Percentiles rank a stretch among this genome's conserved stretches.
These are phyloP conservation scores for Penicillium sp. DNA, from an alignment of 2,329 filamentous ascomycete genomes.

Conservation along the genomic window DNA sequence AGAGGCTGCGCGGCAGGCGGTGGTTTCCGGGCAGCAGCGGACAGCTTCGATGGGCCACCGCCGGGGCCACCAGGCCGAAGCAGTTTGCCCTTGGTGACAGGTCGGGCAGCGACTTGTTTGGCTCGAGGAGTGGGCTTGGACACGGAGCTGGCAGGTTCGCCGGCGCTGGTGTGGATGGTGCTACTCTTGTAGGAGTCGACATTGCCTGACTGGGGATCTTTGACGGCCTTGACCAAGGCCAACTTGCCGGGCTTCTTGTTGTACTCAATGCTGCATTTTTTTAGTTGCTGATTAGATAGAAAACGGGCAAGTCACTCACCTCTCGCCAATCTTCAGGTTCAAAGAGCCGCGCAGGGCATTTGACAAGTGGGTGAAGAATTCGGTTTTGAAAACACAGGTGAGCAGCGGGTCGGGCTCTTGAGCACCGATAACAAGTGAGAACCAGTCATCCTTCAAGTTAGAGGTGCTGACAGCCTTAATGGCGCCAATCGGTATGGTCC, in stretches of 20 bases:
- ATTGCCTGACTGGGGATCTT: slow-evolving; percentile 70
- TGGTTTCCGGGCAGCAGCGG: slow-evolving; percentile 38
- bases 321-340: slow-evolving; percentile 78
- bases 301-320: slow-evolving; percentile 31
- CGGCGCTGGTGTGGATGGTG: slow-evolving; percentile 79
- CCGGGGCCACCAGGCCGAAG: slow-evolving; percentile 86
- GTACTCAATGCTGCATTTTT: slow-evolving; percentile 68
- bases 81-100: slow-evolving; percentile 89
- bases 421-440: slow-evolving; percentile 80
- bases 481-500: slow-evolving; percentile 75
- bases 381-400: slow-evolving; percentile 93
- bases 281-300: background rate
- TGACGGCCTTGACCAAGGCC: slow-evolving; percentile 82
- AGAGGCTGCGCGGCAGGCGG: slow-evolving; percentile 38
- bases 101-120: slow-evolving; percentile 80
- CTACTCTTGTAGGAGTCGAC: slow-evolving; percentile 93
- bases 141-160: slow-evolving; percentile 77
- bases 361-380: slow-evolving; percentile 90
- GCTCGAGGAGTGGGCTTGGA: slow-evolving; percentile 83
- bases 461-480: slow-evolving; percentile 87
- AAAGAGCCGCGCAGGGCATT: slow-evolving; percentile 75
- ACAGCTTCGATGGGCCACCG: slow-evolving; percentile 72
- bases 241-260: slow-evolving; percentile 97
- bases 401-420: slow-evolving; percentile 92
- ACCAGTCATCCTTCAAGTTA: slow-evolving; percentile 90